Evolutionary conservation across 2,329 filamentous ascomycete genomes (phyloP).

Genomic region (Fusarium drepaniforme): DNA sequence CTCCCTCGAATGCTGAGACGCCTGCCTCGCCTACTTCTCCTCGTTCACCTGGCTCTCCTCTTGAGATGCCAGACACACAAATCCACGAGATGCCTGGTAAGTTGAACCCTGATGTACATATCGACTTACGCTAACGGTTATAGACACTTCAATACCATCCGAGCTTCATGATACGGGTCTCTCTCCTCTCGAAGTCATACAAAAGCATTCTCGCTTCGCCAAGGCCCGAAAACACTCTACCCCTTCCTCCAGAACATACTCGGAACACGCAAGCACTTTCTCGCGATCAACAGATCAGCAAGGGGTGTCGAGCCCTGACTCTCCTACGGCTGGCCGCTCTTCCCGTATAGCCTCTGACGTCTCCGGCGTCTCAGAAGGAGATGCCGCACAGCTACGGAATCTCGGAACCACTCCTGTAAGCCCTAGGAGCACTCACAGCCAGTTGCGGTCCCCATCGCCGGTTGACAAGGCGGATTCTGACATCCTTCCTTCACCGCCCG

Average conservation of each 20-base stretch:
- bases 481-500: slow-evolving; percentile 27
- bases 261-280: slow-evolving; percentile 45
- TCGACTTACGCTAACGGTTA: slow-evolving; percentile 3
- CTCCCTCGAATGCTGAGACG: slow-evolving; percentile 26
- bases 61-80: slow-evolving; percentile 58
- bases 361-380: slow-evolving; percentile 38
- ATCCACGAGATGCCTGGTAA: slow-evolving; percentile 63
- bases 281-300: slow-evolving; percentile 44
- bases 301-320: slow-evolving; percentile 13
- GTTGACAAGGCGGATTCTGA: slow-evolving; percentile 15
- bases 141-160: slow-evolving; percentile 57
- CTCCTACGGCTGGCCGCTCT: slow-evolving; percentile 22
- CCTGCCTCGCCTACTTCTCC: slow-evolving; percentile 23
- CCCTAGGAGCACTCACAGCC: slow-evolving; percentile 27
- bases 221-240: slow-evolving; percentile 26
- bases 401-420: slow-evolving; percentile 32
- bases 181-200: slow-evolving; percentile 54
- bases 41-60: slow-evolving; percentile 13
- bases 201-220: slow-evolving; percentile 47
- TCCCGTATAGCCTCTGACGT: slow-evolving; percentile 38
- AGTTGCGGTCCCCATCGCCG: slow-evolving; percentile 13
- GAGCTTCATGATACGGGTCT: slow-evolving; percentile 62
- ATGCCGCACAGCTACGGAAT: slow-evolving; percentile 35
- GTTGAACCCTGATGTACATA: slow-evolving; percentile 19
- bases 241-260: slow-evolving; percentile 44